These are phyloP conservation scores for Pestalotiopsis sp. DNA, from an alignment of 2,329 filamentous ascomycete genomes.

Conservation along the genomic window DNA sequence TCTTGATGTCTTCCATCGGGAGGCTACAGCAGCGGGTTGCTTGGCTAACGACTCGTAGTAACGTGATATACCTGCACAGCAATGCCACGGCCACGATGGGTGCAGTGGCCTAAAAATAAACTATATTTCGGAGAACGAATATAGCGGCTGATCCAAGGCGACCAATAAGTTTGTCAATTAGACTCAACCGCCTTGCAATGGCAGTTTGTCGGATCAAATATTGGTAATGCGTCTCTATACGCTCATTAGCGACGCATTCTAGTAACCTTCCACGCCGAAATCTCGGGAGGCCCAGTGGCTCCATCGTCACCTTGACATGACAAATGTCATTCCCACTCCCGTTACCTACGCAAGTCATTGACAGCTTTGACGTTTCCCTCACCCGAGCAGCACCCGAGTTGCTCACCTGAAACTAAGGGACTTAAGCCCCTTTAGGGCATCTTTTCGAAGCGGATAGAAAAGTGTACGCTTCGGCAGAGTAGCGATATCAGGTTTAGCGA, in stretches of 20 bases:
- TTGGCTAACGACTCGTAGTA: background rate
- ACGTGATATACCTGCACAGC: background rate
- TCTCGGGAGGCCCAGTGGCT: background rate
- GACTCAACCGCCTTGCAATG: background rate
- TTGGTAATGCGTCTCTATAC: background rate
- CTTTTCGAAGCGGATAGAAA: background rate
- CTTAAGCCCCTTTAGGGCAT: background rate
- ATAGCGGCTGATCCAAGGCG: slow-evolving; percentile 5
- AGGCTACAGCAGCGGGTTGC: background rate
- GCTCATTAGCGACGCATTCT: background rate
- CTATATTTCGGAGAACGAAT: background rate
- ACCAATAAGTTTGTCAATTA: background rate
- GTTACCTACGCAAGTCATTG: background rate
- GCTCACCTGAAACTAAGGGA: slow-evolving; percentile 3
- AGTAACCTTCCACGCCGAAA: background rate
- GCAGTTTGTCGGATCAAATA: background rate
- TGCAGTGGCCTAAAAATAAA: slow-evolving; percentile 3
- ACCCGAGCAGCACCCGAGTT: background rate
- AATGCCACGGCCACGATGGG: background rate
- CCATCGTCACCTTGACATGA: background rate
- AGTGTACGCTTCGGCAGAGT: background rate
- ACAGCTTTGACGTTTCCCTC: background rate
- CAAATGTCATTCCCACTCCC: background rate
- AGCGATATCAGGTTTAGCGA: background rate
- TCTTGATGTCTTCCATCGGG: background rate